Base-by-base conservation (phyloP, 1,284 basidiomycete genomes). In the Melampsora larici-populina region DNA sequence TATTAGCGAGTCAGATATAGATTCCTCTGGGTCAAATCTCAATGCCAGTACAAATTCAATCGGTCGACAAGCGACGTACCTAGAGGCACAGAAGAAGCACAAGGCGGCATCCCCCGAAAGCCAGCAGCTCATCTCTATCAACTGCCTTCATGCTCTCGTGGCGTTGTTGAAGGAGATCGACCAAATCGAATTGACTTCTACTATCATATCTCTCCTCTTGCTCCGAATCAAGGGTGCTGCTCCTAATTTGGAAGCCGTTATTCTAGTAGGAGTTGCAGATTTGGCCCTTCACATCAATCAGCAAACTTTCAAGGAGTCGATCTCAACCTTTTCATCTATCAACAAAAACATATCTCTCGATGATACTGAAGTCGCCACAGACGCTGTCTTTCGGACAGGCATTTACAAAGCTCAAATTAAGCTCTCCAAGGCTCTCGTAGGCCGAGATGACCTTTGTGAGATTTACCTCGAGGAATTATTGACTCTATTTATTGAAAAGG, bases 221-320 rank as follows among this genome's bases (percentile, higher is more conserved):
- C 96, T 97, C 85, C 88, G 94, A 31, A 86, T 97, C 33, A 89
- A 91, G 31, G 89, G 89, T 15, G 91, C 92, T 6, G 92, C 96
- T 81, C 89, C 92, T 0, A 89, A 89, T 0, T 90, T 93, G 5
- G 94, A 97, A 84, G 92, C 93, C 36, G 91, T 93, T 0, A 95
- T 97, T 80, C 90, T 94, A 4, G 91, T 91, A 83, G 94, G 94
- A 82, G 87, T 98, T 11, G 93, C 97, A 4, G 93, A 95, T 77
- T 87, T 98, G 29, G 94, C 93, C 0, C 86, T 96, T 36, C 88
- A 88, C 63, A 90, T 92, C 1, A 90, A 92, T 0, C 88, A 90
- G 79, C 87, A 87, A 78, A 88, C 92, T 11, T 94, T 97, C 81
- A 84, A 89, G 33, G 95, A 97, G 80, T 91, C 97, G 79, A 90